Base-by-base conservation (phyloP, 768 basidiomycete species). In the Boletales sp. region DNA sequence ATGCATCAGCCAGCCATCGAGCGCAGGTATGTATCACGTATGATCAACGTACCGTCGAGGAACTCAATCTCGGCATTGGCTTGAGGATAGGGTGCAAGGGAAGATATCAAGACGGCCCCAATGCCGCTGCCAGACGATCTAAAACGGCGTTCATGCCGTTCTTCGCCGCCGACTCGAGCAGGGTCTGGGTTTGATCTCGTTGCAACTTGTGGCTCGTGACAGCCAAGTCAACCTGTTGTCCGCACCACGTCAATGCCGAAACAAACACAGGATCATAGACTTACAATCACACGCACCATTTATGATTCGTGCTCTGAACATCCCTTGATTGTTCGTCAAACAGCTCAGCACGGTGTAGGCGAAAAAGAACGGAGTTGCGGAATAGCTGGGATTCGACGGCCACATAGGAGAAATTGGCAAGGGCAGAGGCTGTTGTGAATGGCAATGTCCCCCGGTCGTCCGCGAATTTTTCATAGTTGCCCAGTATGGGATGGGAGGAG, bases 371-470 rank as follows among this genome's bases (percentile, higher is more conserved):
- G 1, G 85, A 68, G 61, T 87, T 90, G 50, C 83, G 85, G 27
- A 91, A 67, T 5, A 88, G 68, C 57, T 80, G 79, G 0, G 77
- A 53, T 62, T 86, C 86, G 70, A 97, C 83, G 14, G 79, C 75
- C 0, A 79, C 74, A 7, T 94, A 81, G 5, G 81, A 70, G 50
- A 90, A 75, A 36, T 80, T 87, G 1, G 93, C 86, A 5, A 98
- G 80, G 4, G 88, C 90, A 93, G 0, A 97, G 69, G 0, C 86
- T 85, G 10, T 86, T 87, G 62, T 93, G 94, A 34, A 95, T 81
- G 2, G 90, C 92, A 42, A 97, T 74, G n/a, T n/a, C n/a, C n/a
- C n/a, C n/a, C n/a, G n/a, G n/a, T n/a, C n/a, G n/a, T n/a, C n/a
- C n/a, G n/a, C n/a, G n/a, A n/a, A n/a, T n/a, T 87, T 87, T 55